These are phyloP conservation scores for Penicillium olsonii DNA, from an alignment of 2,329 filamentous ascomycete species.

Conservation along the genomic window DNA sequence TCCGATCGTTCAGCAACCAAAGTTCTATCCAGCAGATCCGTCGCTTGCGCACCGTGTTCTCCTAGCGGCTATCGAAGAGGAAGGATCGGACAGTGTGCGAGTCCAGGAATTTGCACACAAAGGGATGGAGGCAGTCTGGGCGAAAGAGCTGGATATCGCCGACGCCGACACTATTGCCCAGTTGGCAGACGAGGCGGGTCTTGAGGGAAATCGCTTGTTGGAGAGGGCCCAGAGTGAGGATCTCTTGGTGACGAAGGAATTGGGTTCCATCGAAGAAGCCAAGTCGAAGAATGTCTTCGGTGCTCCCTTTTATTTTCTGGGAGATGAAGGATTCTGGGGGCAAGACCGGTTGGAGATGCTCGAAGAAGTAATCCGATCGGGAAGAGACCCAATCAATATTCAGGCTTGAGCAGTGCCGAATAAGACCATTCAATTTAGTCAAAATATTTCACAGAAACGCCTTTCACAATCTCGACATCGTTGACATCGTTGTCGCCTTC, in stretches of 20 bases:
- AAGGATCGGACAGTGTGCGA: conserved; percentile 1
- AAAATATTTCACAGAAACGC: conserved; percentile 5
- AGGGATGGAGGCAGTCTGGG: conserved; percentile 11
- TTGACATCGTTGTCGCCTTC: conserved; percentile 3
- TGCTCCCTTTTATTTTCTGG: conserved; percentile 24
- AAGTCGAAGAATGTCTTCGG: conserved; percentile 22
- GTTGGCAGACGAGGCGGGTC: background rate
- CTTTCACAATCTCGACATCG: conserved; percentile 3
- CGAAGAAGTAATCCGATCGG: conserved; percentile 26
- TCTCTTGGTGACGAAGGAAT: background rate
- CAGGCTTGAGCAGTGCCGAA: too few relatives aligned
- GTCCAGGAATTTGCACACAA: conserved; percentile 14
- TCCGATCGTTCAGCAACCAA: conserved; percentile 28
- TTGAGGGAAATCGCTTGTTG: background rate
- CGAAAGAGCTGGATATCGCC: conserved; percentile 1
- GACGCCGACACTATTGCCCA: background rate
- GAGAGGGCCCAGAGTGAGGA: background rate
- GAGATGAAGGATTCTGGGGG: conserved; percentile 28
- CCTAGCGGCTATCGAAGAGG: conserved; percentile 18
- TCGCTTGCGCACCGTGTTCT: conserved; percentile 33
- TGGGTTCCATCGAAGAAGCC: conserved; percentile 16
- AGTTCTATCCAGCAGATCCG: conserved; percentile 14
- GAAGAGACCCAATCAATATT: background rate
- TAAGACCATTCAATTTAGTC: background rate
- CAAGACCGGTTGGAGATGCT: conserved; percentile 28